Percentiles rank a stretch among this genome's conserved stretches.
phyloP scores from a whole-genome alignment of 2,329 filamentous ascomycete genomes.

The Tolypocladium sp. region DNA sequence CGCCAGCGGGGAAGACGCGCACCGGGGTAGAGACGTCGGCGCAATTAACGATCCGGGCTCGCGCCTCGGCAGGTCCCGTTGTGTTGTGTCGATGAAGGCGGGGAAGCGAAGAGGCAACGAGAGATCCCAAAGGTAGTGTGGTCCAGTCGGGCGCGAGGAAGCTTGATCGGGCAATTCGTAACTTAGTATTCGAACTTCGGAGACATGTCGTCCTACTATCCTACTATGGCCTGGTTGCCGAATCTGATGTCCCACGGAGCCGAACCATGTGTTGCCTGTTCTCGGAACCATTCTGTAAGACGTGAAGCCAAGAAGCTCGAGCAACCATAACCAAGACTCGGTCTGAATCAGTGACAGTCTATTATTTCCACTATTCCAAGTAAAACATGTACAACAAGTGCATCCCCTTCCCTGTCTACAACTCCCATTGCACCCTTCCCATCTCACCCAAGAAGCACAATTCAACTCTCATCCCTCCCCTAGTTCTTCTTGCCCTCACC shows the following conservation, averaged over 20 bases:
- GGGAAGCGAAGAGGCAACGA: background rate
- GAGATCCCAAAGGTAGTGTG: too few species aligned
- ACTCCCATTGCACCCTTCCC: background rate
- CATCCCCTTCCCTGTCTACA: background rate
- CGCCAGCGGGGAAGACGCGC: background rate
- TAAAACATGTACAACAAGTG: background rate
- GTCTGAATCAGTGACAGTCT: background rate
- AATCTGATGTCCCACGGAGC: too few species aligned
- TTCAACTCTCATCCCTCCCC: background rate
- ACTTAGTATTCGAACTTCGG: too few species aligned
- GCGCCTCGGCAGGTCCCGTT: background rate
- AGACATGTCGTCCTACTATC: too few species aligned
- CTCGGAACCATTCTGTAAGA: background rate
- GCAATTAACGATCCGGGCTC: background rate
- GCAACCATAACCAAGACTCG: too few species aligned
- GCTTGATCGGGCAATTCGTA: too few species aligned
- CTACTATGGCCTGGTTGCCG: too few species aligned
- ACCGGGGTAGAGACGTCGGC: background rate
- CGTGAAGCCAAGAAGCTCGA: background rate
- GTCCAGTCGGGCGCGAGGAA: too few species aligned
- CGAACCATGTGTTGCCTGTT: background rate
- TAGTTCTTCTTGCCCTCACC: slow-evolving; percentile 1
- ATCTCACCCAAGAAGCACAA: background rate
- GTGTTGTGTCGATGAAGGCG: background rate
- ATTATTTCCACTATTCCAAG: background rate